These are phyloP conservation scores for Fusarium annulatum DNA, from an alignment of 2,329 filamentous ascomycete genomes.

Conservation along the genomic window DNA sequence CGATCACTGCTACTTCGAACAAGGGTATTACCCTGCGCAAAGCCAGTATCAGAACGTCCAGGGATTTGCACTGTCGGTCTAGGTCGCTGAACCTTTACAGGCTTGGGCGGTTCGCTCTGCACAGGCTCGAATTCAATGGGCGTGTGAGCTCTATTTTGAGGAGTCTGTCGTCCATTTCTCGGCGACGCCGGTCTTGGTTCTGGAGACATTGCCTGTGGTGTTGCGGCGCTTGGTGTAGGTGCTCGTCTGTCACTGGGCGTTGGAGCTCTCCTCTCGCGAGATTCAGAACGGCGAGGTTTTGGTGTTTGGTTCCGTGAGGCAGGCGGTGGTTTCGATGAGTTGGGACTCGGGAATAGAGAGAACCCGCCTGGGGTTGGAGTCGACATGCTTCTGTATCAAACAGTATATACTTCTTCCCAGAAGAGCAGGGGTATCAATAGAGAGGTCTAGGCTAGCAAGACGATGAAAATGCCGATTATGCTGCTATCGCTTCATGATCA, in stretches of 20 bases:
- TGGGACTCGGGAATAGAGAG: constrained; percentile 68
- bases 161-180: constrained; percentile 47
- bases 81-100: constrained; percentile 52
- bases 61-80: constrained; percentile 57
- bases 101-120: constrained; percentile 36
- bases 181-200: constrained; percentile 40
- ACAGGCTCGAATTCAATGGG: constrained; percentile 50
- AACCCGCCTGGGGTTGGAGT: constrained; percentile 60
- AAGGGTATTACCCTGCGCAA: constrained; percentile 54
- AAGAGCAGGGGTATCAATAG: constrained; percentile 41
- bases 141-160: constrained; percentile 48
- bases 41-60: constrained; percentile 58
- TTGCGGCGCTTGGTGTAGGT: constrained; percentile 49
- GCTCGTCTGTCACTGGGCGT: constrained; percentile 43
- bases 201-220: constrained; percentile 37
- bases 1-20: constrained; percentile 61
- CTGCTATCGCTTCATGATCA: constrained; percentile 46
- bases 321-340: constrained; percentile 48
- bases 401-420: constrained; percentile 41
- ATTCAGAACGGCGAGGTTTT: constrained; percentile 53
- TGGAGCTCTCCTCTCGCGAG: constrained; percentile 50
- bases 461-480: constrained; percentile 1
- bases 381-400: constrained; percentile 52
- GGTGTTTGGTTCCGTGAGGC: constrained; percentile 54
- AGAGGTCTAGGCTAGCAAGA: constrained; percentile 10